Conservation (phyloP, 495 filamentous ascomycete species). For the Hypoxylon intermedium region DNA sequence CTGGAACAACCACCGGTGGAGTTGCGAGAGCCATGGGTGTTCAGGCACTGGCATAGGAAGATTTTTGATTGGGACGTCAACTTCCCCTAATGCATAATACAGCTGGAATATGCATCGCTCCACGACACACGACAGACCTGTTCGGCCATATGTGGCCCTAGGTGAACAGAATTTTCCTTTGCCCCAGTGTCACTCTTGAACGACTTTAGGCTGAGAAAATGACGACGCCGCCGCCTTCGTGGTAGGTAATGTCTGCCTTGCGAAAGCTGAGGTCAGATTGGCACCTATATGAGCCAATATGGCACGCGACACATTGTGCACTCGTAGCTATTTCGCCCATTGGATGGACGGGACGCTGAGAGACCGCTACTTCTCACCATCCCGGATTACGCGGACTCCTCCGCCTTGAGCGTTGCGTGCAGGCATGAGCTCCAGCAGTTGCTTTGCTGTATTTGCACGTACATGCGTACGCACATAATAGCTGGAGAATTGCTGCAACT, state of each 20-base stretch:
- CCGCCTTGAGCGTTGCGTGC: slow-evolving; percentile 3
- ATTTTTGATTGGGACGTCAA: slow-evolving; percentile 20
- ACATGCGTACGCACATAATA: not conserved
- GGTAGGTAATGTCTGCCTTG: not conserved
- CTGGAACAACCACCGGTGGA: slow-evolving; percentile 16
- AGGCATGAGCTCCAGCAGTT: slow-evolving; percentile 10
- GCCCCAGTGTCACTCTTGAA: slow-evolving; percentile 8
- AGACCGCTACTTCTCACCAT: slow-evolving; percentile 16
- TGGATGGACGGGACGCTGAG: slow-evolving; percentile 11
- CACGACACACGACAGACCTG: slow-evolving; percentile 7
- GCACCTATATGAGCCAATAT: slow-evolving; percentile 15
- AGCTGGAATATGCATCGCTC: slow-evolving; percentile 22
- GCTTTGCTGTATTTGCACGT: not conserved
- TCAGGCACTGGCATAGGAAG: slow-evolving; percentile 6
- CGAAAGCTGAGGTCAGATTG: slow-evolving; percentile 35
- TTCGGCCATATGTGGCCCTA: too few species aligned
- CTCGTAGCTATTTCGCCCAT: not conserved
- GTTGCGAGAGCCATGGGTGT: not conserved
- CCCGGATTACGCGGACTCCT: slow-evolving; percentile 3
- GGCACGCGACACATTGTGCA: slow-evolving; percentile 18
- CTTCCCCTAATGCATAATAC: slow-evolving; percentile 19
- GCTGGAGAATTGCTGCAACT: slow-evolving; percentile 14
- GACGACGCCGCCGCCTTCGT: not conserved
- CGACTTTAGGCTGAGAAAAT: slow-evolving; percentile 5
- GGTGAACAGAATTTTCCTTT: slow-evolving; percentile 21